Base-by-base conservation (phyloP, 305 asterid species). In the Rubia balearica region DNA sequence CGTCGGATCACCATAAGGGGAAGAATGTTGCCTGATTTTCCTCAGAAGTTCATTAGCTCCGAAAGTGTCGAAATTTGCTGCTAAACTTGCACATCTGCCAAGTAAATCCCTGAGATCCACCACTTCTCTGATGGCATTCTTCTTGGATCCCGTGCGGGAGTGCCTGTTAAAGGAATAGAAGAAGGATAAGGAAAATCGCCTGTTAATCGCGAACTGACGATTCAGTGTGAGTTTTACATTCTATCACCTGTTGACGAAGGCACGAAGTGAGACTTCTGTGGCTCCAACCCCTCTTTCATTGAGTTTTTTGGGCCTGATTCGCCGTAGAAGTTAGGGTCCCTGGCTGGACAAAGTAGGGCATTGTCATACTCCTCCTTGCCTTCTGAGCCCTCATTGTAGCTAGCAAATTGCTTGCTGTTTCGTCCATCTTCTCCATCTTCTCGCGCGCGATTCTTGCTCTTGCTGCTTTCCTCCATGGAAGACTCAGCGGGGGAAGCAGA, bases 1-100 rank as follows among this genome's bases (percentile, higher is more conserved):
- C 1, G 76, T 78, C n/a, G 81, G 75, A 76, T 78, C 80, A 5
- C 85, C 85, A 30, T 24, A 16, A 12, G 82, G 79, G 13, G 82
- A 75, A 48, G 82, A 78, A 30, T 81, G 78, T 43, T 73, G 77
- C 77, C 79, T 70, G 56, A 81, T 78, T 38, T 22, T 71, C 55
- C n/a, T 68, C 17, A 81, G 74, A 21, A 73, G 42, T 40, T 76
- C 74, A n/a, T 71, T 43, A 27, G 81, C 75, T 0, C 53, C 66
- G 21, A 45, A 64, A 43, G 49, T 48, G 67, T 81, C 78, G 21
- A 45, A 69, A 45, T 45, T 60, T 13, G 81, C 73, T 6, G 77
- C 74, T 0, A 75, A 65, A 42, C 76, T 63, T 65, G 83, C 83
- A 65, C 83, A 76, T 13, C 63, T 75, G 24, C 51, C 49, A 60